Percentiles rank a stretch among this genome's conserved stretches.
Evolutionary conservation across 352 stramenopile genomes (phyloP).

Genomic region (Phytopythium montanum): DNA sequence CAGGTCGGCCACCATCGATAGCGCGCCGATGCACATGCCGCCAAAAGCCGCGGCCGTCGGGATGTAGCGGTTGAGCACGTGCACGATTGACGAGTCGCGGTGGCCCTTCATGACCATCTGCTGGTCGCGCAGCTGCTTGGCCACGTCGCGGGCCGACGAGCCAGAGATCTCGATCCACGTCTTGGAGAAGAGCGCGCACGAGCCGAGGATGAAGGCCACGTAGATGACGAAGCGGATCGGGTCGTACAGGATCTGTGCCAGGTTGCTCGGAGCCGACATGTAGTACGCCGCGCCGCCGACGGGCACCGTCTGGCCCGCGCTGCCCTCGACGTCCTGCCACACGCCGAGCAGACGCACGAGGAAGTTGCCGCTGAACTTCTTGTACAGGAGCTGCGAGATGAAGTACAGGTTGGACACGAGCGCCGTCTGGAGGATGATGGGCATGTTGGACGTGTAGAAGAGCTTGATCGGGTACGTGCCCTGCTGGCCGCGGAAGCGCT

Average conservation of each 20-base stretch:
- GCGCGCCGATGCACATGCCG: constrained; percentile 99
- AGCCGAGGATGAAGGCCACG: constrained; percentile 98
- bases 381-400: constrained; percentile 99
- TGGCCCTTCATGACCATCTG: constrained; percentile 99
- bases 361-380: constrained; percentile 98
- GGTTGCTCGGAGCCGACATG: constrained; percentile 94
- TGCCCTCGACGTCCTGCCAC: constrained; percentile 97
- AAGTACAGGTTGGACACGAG: constrained; percentile 99
- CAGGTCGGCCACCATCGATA: constrained; percentile 98
- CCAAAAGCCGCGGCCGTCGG: constrained; percentile 98
- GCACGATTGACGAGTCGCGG: constrained; percentile 96
- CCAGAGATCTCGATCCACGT: constrained; percentile 99
- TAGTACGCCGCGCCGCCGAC: constrained; percentile 98
- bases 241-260: constrained; percentile 98
- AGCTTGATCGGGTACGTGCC: constrained; percentile 99
- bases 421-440: constrained; percentile 98
- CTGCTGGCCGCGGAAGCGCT: constrained; percentile 98
- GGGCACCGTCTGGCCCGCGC: constrained; percentile 92
- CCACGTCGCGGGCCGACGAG: constrained; percentile 95
- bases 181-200: constrained; percentile 98
- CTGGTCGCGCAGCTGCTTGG: constrained; percentile 98
- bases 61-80: constrained; percentile 99
- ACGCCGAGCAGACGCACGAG: constrained; percentile 97
- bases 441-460: constrained; percentile 99
- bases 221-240: constrained; percentile 99